Evolutionary conservation across 192 early-diverging fungal species (phyloP), one percentile per base, ranked within the genome.

Genomic region (Entomortierella chlamydospora): DNA sequence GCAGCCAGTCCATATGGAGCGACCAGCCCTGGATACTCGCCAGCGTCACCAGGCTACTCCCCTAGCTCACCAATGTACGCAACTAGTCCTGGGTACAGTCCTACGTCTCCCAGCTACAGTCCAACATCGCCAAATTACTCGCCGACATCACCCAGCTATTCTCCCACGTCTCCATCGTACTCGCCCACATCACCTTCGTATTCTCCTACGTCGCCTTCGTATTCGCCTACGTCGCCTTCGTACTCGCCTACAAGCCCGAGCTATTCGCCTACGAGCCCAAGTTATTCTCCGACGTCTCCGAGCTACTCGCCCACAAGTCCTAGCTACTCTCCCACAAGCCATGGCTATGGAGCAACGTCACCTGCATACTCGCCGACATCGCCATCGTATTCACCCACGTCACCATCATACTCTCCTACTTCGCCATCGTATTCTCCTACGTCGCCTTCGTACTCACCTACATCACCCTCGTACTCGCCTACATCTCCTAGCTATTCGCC

Each of bases 301-400:
- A 82, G 83, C 13, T 93, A 93, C 76, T 80, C 84, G 0, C 94
- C 95, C 1, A 96, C 93, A 11, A 88, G 85, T 20, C 95, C 94
- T 10, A 89, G 83, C 55, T 96, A 96, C 81, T 87, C 85, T 29
- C 92, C 92, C n/a, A 94, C 65, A 34, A n/a, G 88, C 87, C 22
- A 69, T 66, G 64, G 84, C 29, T 87, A 86, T 69, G 64, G 57
- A 31, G 82, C 83, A 42, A 88, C 90, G 17, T 90, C 85, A 2
- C 90, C 92, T 17, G 83, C 84, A 5, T 97, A 95, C 81, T 87
- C 86, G 0, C 93, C 95, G 0, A 94, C 94, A 17, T 86, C 83
- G 15, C 93, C 95, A 13, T 86, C 82, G 45, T 97, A 96, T 74
- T 88, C 86, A 10, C 95, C 95, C 28, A 92, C 94, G 2, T 87